A percentile compares a stretch with the other conserved stretches of the same genome.
Conservation (phyloP, 2,329 filamentous ascomycete genomes). For the Beauveria bassiana region DNA sequence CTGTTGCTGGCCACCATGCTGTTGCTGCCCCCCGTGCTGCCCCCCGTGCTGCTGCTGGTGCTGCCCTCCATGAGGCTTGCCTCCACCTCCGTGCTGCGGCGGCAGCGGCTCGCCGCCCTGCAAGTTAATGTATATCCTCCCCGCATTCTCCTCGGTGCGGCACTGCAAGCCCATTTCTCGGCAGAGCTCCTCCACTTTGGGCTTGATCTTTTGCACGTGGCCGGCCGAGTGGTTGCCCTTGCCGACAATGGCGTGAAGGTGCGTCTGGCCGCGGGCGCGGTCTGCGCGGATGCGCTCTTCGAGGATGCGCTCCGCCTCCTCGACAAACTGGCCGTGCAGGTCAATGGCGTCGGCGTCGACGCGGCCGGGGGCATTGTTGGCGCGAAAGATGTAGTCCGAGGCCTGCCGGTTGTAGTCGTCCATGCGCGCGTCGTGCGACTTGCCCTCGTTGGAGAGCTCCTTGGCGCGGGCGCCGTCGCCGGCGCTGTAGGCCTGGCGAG, state of each 20-base stretch:
- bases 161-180: conserved; percentile 75
- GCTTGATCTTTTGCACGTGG: conserved; percentile 90
- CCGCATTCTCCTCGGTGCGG: conserved; percentile 79
- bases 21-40: conserved; percentile 30
- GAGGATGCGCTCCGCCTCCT: conserved; percentile 88
- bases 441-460: conserved; percentile 75
- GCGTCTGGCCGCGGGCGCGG: conserved; percentile 62
- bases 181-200: conserved; percentile 84
- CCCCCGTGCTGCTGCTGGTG: conserved; percentile 27
- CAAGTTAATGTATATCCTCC: conserved; percentile 81
- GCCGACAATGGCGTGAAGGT: conserved; percentile 92
- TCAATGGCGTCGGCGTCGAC: conserved; percentile 81
- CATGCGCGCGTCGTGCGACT: conserved; percentile 75
- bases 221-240: conserved; percentile 81
- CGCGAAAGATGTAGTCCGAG: conserved; percentile 88
- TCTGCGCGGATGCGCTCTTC: conserved; percentile 79
- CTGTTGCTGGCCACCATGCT: conserved; percentile 31
- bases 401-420: conserved; percentile 87
- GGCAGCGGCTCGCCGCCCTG: conserved; percentile 59
- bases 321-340: conserved; percentile 87
- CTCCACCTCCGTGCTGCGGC: conserved; percentile 28
- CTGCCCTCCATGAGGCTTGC: conserved; percentile 29
- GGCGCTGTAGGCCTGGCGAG: conserved; percentile 70
- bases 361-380: conserved; percentile 76
- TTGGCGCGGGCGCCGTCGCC: conserved; percentile 84